These are phyloP conservation scores for Didymella exigua DNA, from an alignment of 2,329 filamentous ascomycete species.

Conservation along the genomic window DNA sequence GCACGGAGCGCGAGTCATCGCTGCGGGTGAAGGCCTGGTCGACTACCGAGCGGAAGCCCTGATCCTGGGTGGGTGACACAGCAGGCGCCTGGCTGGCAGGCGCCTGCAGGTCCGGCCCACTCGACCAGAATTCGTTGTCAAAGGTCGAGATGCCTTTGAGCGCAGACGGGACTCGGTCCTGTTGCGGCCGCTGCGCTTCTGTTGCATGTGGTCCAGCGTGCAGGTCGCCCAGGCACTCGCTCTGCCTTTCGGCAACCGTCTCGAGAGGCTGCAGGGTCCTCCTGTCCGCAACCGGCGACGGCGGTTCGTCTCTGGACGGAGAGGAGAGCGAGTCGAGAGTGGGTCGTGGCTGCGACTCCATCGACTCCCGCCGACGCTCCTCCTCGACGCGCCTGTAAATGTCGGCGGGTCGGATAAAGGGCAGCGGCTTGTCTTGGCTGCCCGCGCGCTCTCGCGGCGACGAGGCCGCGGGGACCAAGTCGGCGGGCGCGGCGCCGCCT, in stretches of 20 bases:
- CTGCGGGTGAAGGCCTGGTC: slow-evolving; percentile 68
- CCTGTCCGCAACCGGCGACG: slow-evolving; percentile 28
- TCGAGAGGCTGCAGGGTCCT: slow-evolving; percentile 50
- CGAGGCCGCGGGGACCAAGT: slow-evolving; percentile 18
- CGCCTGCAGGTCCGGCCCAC: slow-evolving; percentile 18
- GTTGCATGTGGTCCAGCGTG: slow-evolving; percentile 19
- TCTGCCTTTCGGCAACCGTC: slow-evolving; percentile 63
- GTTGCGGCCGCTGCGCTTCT: slow-evolving; percentile 18
- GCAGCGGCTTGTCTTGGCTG: slow-evolving; percentile 57
- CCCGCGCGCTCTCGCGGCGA: slow-evolving; percentile 37
- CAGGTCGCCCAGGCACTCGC: slow-evolving; percentile 61
- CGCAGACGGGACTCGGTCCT: slow-evolving; percentile 17
- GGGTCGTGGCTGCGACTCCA: slow-evolving; percentile 61
- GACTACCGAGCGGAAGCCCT: slow-evolving; percentile 57
- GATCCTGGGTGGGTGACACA: slow-evolving; percentile 29
- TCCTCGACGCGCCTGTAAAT: slow-evolving; percentile 76
- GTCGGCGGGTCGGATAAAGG: slow-evolving; percentile 75
- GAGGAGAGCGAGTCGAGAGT: slow-evolving; percentile 59
- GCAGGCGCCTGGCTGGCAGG: slow-evolving; percentile 20
- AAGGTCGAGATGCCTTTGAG: slow-evolving; percentile 32
- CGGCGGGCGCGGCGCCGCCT: slow-evolving; percentile 22
- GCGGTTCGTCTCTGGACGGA: slow-evolving; percentile 29
- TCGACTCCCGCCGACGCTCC: slow-evolving; percentile 64
- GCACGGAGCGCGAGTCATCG: slow-evolving; percentile 60
- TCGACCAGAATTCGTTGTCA: slow-evolving; percentile 38